A percentile compares a stretch with the other conserved stretches of the same genome.
Evolutionary conservation across 306 rosid genomes (phyloP).

Genomic region (Begonia fuchsioides): DNA sequence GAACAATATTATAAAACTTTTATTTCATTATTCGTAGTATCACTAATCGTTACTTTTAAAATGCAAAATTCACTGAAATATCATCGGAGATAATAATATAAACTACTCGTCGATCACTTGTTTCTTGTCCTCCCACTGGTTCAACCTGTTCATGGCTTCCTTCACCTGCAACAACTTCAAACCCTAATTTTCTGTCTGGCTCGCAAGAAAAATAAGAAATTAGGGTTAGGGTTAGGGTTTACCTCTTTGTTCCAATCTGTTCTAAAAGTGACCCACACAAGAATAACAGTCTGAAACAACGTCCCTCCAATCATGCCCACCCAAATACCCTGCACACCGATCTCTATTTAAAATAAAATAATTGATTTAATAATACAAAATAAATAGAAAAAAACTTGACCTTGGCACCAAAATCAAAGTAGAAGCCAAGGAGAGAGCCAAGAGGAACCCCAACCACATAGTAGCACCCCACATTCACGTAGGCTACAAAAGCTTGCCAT

Average conservation of each 20-base stretch:
- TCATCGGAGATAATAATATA: neutral
- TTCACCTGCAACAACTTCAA: constrained; percentile 28
- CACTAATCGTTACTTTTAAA: too few relatives aligned
- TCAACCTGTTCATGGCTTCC: constrained; percentile 44
- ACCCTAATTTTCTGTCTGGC: too few relatives aligned
- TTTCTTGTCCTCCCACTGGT: constrained; percentile 31
- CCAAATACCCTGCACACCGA: constrained; percentile 50
- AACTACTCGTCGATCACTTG: constrained; percentile 13
- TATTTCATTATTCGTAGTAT: too few relatives aligned
- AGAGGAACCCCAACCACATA: constrained; percentile 46
- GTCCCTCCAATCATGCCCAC: constrained; percentile 79
- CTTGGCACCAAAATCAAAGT: constrained; percentile 47
- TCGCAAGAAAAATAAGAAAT: too few relatives aligned
- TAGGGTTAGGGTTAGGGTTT: too few relatives aligned
- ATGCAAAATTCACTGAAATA: too few relatives aligned
- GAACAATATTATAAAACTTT: too few relatives aligned
- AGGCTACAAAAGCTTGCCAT: constrained; percentile 68
- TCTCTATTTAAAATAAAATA: neutral
- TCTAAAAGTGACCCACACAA: constrained; percentile 47
- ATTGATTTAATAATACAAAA: too few relatives aligned
- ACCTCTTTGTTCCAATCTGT: constrained; percentile 61
- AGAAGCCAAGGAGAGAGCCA: constrained; percentile 55
- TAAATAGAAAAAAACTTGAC: constrained; percentile 9
- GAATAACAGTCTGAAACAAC: constrained; percentile 39
- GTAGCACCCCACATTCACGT: constrained; percentile 55